Evolutionary conservation across 768 basidiomycete species (phyloP), one percentile per base, ranked within the genome.

Genomic region (Gymnopilus junonius): DNA sequence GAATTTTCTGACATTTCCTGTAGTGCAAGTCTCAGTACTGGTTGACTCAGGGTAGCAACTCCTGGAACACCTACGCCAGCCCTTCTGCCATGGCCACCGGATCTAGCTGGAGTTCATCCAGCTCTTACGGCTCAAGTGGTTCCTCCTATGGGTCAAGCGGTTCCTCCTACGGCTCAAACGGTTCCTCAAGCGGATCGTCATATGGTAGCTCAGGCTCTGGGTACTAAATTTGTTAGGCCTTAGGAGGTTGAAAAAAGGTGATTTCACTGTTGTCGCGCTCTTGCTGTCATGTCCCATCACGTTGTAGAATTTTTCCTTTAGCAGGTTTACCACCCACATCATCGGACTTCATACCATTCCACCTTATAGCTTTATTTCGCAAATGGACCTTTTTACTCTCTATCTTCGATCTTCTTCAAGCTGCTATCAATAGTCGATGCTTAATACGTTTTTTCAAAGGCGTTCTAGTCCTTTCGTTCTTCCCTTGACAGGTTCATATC

Each of bases 21-120:
- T 63, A 86, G 83, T 90, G 88, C 83, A 86, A 89, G 79, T 83
- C 81, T 34, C 69, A 72, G 61, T 88, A 83, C 80, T 79, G 79
- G 61, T 73, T 89, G 70, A 81, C 70, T 8, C 55, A 76, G 17
- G 86, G 86, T 77, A 80, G 76, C 77, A 77, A 84, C 76, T 61
- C 32, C 61, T 77, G 75, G 67, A 86, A 84, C 74, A 83, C 82
- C 31, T 84, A 84, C 66, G 75, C 77, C 25, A 40, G 42, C 31
- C 53, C 59, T 23, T 46, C 63, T 8, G 43, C 61, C 42, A 27
- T 57, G 50, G 32, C 48, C 58, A 46, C 48, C 60, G 59, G 59
- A 43, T 65, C 68, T n/a, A 59, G 61, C 65, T 61, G 64, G 51
- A 65, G 68, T 12, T 63, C 66, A 8, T 69, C 63, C 21, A 58